Evolutionary conservation across 768 basidiomycete species (phyloP).

Genomic region (Termitomyces sp.): DNA sequence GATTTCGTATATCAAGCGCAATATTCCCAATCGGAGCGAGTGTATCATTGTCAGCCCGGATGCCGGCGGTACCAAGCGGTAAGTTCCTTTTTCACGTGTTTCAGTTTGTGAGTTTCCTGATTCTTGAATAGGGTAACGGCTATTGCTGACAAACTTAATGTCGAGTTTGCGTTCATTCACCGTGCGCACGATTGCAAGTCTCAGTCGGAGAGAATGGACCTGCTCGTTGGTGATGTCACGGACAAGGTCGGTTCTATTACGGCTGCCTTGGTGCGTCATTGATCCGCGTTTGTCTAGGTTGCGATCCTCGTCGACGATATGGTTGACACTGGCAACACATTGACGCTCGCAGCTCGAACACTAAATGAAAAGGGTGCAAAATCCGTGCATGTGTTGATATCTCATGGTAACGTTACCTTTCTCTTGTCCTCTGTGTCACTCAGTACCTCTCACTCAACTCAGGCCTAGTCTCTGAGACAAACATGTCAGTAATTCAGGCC

Average conservation of each 20-base stretch:
- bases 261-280: background rate
- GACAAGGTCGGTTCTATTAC: conserved; percentile 60
- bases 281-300: conserved; percentile 49
- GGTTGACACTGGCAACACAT: conserved; percentile 94
- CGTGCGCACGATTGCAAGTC: conserved; percentile 76
- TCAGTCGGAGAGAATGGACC: conserved; percentile 79
- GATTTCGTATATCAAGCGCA: conserved; percentile 87
- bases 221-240: conserved; percentile 90
- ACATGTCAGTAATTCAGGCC: conserved; percentile 61
- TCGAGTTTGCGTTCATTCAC: conserved; percentile 96
- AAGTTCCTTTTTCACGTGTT: conserved; percentile 28
- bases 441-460: background rate
- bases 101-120: conserved; percentile 6
- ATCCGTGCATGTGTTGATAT: conserved; percentile 82
- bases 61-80: conserved; percentile 99
- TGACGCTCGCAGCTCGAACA: conserved; percentile 78
- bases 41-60: conserved; percentile 95
- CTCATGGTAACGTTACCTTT: conserved; percentile 70
- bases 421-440: conserved; percentile 13
- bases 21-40: conserved; percentile 83
- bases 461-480: conserved; percentile 81
- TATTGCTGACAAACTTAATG: conserved; percentile 91
- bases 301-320: conserved; percentile 98
- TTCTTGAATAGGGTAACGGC: conserved; percentile 63
- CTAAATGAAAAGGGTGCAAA: conserved; percentile 88